Conservation (phyloP, 306 rosid species). For the Pueraria montana region DNA sequence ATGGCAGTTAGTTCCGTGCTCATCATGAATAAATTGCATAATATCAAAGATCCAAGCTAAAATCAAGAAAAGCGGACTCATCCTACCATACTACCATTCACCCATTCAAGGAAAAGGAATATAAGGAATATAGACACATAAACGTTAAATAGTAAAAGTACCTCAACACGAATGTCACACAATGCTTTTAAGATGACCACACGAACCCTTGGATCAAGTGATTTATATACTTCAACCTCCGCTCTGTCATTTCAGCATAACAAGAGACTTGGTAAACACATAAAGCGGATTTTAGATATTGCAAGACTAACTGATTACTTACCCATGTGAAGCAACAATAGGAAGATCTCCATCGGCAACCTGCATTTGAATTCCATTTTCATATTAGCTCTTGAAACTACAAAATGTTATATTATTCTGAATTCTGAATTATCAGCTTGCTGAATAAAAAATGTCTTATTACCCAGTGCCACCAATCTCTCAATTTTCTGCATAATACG, state of each 20-base stretch:
- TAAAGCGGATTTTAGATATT: constrained; percentile 40
- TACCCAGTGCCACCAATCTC: constrained; percentile 99
- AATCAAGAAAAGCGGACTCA: neutral
- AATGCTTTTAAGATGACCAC: constrained; percentile 93
- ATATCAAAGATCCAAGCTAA: constrained; percentile 43
- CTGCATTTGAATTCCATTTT: constrained; percentile 61
- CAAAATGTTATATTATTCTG: constrained; percentile 37
- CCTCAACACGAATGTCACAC: constrained; percentile 98
- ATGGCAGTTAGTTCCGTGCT: constrained; percentile 14
- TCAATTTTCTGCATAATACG: constrained; percentile 90
- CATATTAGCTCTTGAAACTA: constrained; percentile 46
- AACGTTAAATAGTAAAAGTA: constrained; percentile 40
- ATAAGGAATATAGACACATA: constrained; percentile 21
- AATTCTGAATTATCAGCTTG: constrained; percentile 47
- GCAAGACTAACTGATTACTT: constrained; percentile 58
- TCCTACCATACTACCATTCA: constrained; percentile 7
- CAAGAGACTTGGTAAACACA: constrained; percentile 45
- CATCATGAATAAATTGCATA: constrained; percentile 36
- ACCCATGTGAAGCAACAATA: constrained; percentile 95
- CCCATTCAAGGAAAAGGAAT: constrained; percentile 29
- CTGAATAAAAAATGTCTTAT: constrained; percentile 39
- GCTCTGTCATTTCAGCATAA: constrained; percentile 61
- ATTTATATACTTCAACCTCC: constrained; percentile 80
- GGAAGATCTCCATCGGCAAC: constrained; percentile 95
- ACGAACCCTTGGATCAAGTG: constrained; percentile 89